phyloP scores from a whole-genome alignment of 768 basidiomycete species.

The Gloeopeniophorella convolvens region DNA sequence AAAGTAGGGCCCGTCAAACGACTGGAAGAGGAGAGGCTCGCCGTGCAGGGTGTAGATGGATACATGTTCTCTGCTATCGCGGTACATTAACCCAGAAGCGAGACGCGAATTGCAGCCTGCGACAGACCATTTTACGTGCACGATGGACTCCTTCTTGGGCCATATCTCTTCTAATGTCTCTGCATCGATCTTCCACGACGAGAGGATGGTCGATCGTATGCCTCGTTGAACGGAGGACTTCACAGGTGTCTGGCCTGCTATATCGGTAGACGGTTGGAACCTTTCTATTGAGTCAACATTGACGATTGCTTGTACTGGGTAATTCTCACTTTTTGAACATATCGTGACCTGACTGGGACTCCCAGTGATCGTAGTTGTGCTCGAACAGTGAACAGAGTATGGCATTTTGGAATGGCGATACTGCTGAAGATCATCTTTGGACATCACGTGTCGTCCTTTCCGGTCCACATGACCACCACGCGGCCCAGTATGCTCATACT shows the following conservation, averaged over 20 bases:
- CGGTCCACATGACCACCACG: too few species aligned
- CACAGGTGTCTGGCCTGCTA: slow-evolving; percentile 83
- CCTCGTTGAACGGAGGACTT: slow-evolving; percentile 91
- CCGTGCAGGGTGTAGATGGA: slow-evolving; percentile 86
- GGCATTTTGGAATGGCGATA: too few species aligned
- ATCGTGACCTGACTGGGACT: slow-evolving; percentile 13
- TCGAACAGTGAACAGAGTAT: neutral
- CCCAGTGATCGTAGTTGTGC: neutral
- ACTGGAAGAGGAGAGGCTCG: slow-evolving; percentile 91
- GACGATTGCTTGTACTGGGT: neutral
- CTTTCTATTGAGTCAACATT: slow-evolving; percentile 31
- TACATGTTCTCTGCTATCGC: slow-evolving; percentile 84
- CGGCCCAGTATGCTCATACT: too few species aligned
- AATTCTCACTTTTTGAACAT: slow-evolving; percentile 74
- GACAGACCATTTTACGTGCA: slow-evolving; percentile 89
- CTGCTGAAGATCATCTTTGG: too few species aligned
- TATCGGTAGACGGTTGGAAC: slow-evolving; percentile 70
- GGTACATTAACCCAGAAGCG: slow-evolving; percentile 20
- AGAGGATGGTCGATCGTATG: slow-evolving; percentile 72
- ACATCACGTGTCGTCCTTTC: too few species aligned
- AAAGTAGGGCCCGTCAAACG: slow-evolving; percentile 88
- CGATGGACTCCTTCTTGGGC: slow-evolving; percentile 97
- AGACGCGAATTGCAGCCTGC: neutral
- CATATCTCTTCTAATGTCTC: slow-evolving; percentile 87
- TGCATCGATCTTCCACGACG: slow-evolving; percentile 76